Conservation (phyloP, 1,284 basidiomycete species). For the Pascua guehoae region DNA sequence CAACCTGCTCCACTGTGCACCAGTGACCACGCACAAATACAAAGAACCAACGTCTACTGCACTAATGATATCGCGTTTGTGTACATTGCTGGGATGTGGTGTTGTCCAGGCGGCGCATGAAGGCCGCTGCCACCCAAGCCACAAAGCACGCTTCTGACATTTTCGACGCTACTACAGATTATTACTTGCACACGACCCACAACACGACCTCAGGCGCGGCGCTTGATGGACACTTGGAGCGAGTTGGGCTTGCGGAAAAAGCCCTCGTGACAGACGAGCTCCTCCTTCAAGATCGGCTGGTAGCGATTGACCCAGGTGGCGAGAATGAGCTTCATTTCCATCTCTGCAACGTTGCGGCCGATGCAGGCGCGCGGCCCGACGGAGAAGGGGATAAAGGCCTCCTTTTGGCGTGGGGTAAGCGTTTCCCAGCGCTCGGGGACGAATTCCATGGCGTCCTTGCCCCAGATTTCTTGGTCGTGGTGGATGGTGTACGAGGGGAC, state of each 20-base stretch:
- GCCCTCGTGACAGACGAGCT: no score
- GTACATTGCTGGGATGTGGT: no score
- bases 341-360: slow-evolving; percentile 27
- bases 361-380: slow-evolving; percentile 30
- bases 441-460: slow-evolving; percentile 53
- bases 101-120: no score
- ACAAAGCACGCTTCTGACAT: no score
- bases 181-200: no score
- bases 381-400: slow-evolving; percentile 28
- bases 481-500: slow-evolving; percentile 49
- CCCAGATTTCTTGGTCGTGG: slow-evolving; percentile 57
- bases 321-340: slow-evolving; percentile 21
- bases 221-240: background rate
- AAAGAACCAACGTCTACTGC: no score
- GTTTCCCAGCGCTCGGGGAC: slow-evolving; percentile 24
- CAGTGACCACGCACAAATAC: no score
- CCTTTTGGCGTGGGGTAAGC: slow-evolving; percentile 15
- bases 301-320: slow-evolving; percentile 20
- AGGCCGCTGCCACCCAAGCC: no score
- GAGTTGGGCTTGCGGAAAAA: background rate
- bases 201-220: background rate
- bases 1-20: no score
- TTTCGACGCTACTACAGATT: no score
- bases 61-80: no score
- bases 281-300: background rate